phyloP scores from a whole-genome alignment of 306 rosid species.

The Gastrolobium bilobum region DNA sequence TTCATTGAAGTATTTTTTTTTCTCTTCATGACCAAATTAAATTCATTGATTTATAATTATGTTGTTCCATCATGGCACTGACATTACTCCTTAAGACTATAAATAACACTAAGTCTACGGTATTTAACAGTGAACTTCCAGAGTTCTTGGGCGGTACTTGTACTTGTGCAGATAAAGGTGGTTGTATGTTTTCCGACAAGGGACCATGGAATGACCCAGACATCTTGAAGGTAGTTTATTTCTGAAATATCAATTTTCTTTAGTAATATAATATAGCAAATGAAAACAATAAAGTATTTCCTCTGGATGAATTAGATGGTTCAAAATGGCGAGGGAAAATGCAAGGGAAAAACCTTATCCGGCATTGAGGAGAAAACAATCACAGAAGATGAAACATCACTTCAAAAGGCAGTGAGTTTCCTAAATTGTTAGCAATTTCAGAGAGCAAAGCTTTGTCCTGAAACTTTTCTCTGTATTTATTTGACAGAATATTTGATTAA shows the following conservation, averaged over 20 bases:
- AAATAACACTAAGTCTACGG: slow-evolving; percentile 18
- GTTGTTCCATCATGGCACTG: neutral
- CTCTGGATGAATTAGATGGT: slow-evolving; percentile 74
- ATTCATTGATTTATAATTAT: slow-evolving; percentile 3
- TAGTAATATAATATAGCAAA: slow-evolving; percentile 31
- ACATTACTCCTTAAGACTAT: slow-evolving; percentile 14
- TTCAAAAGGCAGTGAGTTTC: slow-evolving; percentile 50
- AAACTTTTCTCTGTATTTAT: neutral
- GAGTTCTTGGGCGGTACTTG: slow-evolving; percentile 95
- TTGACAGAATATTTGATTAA: slow-evolving; percentile 6
- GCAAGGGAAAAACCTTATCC: slow-evolving; percentile 52
- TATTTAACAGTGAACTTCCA: slow-evolving; percentile 83
- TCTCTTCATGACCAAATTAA: slow-evolving; percentile 24
- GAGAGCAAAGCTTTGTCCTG: slow-evolving; percentile 17
- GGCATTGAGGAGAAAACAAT: slow-evolving; percentile 74
- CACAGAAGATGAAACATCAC: slow-evolving; percentile 61
- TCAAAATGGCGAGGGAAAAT: slow-evolving; percentile 75
- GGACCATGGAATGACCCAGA: slow-evolving; percentile 99
- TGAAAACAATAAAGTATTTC: slow-evolving; percentile 30
- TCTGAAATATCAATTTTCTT: slow-evolving; percentile 2
- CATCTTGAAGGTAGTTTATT: slow-evolving; percentile 68
- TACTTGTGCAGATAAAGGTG: slow-evolving; percentile 92
- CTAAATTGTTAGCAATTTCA: neutral
- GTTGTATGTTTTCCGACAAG: slow-evolving; percentile 97
- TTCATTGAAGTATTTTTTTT: slow-evolving; percentile 14